Base-by-base conservation (phyloP, 2,329 filamentous ascomycete genomes). In the Acarospora socialis region DNA sequence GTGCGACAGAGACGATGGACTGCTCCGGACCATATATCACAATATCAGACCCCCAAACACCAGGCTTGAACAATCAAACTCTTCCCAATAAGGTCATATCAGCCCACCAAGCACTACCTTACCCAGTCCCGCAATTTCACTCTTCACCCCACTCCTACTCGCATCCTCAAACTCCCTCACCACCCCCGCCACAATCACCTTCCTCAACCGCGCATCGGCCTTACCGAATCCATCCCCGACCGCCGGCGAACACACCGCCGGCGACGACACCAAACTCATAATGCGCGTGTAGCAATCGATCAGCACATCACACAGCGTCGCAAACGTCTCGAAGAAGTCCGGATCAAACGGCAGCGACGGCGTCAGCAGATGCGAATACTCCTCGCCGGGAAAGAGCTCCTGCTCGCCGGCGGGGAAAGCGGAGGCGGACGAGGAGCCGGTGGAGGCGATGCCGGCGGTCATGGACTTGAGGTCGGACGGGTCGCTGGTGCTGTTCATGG, bases 261-360 rank as follows among this genome's bases (percentile, higher is more conserved):
- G 78, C 3, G 73, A 73, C n/a, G 75, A 68, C 14, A 95, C 63
- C 37, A 98, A 63, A 25, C 65, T 66, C 46, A 92, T 62, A 17
- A 98, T 71, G 33, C 76, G 73, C 21, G 75, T 74, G 57, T 98
- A 98, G 48, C 77, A 82, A 53, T 95, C 90, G 46, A 94, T 92
- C 39, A 98, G 61, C 3, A 92, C 82, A 51, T 98, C 90, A 59
- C 90, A 95, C 5, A 98, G 66, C 8, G 90, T 94, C 9, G 84
- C 79, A 59, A 95, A 95, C 0, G 86, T 94, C 59, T 92, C 84
- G 54, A 87, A 90, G 49, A 93, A 98, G 56, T 98, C 90, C 0
- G 90, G 90, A 42, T 95, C 86, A 50, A 98, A 98, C 0, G 90
- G 90, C 28, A 98, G 60, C 10, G 76, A 78, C 0, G 90, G 90